Evolutionary conservation across 2,329 filamentous ascomycete genomes (phyloP).

Genomic region (Botryotinia narcissicola): DNA sequence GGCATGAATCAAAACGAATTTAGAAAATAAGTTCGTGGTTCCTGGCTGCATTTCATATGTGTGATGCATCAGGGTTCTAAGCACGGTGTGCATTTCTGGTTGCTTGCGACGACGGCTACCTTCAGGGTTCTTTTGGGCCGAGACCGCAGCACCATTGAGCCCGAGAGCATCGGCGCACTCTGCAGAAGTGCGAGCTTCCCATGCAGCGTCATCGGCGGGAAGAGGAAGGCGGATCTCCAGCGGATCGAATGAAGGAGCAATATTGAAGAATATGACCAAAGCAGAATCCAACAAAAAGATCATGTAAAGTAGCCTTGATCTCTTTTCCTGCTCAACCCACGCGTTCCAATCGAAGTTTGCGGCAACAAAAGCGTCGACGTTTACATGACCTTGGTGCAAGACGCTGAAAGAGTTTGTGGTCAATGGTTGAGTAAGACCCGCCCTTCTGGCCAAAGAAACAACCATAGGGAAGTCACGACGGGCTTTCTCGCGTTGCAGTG

Average conservation of each 20-base stretch:
- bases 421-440: constrained; percentile 55
- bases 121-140: constrained; percentile 55
- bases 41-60: constrained; percentile 60
- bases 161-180: constrained; percentile 66
- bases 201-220: constrained; percentile 69
- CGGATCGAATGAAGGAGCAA: constrained; percentile 59
- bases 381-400: constrained; percentile 57
- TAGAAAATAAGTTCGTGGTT: constrained; percentile 69
- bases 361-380: constrained; percentile 46
- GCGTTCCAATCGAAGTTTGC: constrained; percentile 61
- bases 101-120: constrained; percentile 64
- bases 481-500: constrained; percentile 61
- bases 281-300: constrained; percentile 64
- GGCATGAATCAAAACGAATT: constrained; percentile 71
- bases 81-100: constrained; percentile 59
- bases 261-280: constrained; percentile 70
- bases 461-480: constrained; percentile 57
- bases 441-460: constrained; percentile 55
- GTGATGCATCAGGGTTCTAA: constrained; percentile 59
- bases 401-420: constrained; percentile 53
- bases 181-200: constrained; percentile 60
- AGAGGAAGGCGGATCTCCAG: constrained; percentile 66
- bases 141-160: constrained; percentile 55
- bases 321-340: constrained; percentile 71
- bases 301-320: constrained; percentile 62